A percentile compares a stretch with the other conserved stretches of the same genome.
These are phyloP conservation scores for Saccharomyces uvarum DNA, from an alignment of 1,139 yeast genomes.

Conservation along the genomic window DNA sequence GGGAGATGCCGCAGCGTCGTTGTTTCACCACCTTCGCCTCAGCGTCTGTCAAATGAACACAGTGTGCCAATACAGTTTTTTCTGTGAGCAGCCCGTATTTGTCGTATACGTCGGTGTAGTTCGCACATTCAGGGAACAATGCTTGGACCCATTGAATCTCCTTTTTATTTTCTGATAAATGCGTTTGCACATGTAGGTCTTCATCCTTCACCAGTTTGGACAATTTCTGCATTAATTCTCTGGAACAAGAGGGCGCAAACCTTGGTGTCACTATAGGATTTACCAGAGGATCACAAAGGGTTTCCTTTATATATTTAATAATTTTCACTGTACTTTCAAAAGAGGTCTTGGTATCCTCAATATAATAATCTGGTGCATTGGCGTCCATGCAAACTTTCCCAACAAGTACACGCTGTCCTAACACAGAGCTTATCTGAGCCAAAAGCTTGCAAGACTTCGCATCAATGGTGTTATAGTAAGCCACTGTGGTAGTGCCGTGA, in stretches of 20 bases:
- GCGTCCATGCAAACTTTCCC: conserved; percentile 93
- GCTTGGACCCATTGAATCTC: conserved; percentile 73
- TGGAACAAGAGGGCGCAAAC: conserved; percentile 84
- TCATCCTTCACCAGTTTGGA: conserved; percentile 49
- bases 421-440: conserved; percentile 57
- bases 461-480: conserved; percentile 86
- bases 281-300: conserved; percentile 46
- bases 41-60: conserved; percentile 59
- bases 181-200: conserved; percentile 76
- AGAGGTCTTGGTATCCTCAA: conserved; percentile 56
- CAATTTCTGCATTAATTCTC: conserved; percentile 51
- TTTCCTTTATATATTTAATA: conserved; percentile 44
- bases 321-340: conserved; percentile 50
- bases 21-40: conserved; percentile 54
- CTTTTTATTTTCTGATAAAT: conserved; percentile 66
- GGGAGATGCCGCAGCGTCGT: conserved; percentile 68
- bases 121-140: conserved; percentile 61
- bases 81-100: conserved; percentile 49
- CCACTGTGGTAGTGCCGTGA: conserved; percentile 86
- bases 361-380: conserved; percentile 60
- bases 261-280: conserved; percentile 83
- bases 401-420: conserved; percentile 81
- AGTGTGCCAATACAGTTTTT: conserved; percentile 82
- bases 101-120: conserved; percentile 75
- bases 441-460: conserved; percentile 63